Conservation (phyloP, 1,139 yeast genomes). For the Yamadazyma conglobata region DNA sequence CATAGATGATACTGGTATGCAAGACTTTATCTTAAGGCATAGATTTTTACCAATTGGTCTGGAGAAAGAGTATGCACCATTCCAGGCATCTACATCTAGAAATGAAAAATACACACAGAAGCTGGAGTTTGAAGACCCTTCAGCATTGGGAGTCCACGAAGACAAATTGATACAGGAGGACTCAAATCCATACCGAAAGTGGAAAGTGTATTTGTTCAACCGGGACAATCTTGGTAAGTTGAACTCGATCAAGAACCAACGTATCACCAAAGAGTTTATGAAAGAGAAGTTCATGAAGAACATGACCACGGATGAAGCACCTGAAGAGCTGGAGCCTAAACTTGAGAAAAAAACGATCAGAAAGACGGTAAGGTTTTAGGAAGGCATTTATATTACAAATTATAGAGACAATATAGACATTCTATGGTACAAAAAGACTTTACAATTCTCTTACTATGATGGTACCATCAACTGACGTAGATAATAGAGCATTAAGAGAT, state of each 20-base stretch:
- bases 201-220: constrained; percentile 48
- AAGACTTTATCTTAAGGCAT: constrained; percentile 50
- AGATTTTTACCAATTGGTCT: constrained; percentile 36
- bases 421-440: not conserved
- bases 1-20: constrained; percentile 57
- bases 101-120: constrained; percentile 2
- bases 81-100: constrained; percentile 16
- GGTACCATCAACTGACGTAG: constrained; percentile 50
- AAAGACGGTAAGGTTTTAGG: constrained; percentile 28
- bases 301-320: constrained; percentile 17
- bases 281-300: constrained; percentile 22
- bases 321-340: constrained; percentile 8
- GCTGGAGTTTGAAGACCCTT: constrained; percentile 17
- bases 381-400: no score
- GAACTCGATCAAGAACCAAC: constrained; percentile 24
- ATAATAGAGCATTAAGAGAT: constrained; percentile 31
- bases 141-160: constrained; percentile 23
- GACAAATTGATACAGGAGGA: constrained; percentile 10
- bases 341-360: constrained; percentile 7
- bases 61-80: constrained; percentile 30
- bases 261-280: constrained; percentile 19
- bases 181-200: constrained; percentile 18
- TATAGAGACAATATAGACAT: no score
- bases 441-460: constrained; percentile 40
- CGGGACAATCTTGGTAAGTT: constrained; percentile 37